These are phyloP conservation scores for Aspergillus glaucus DNA, from an alignment of 2,329 filamentous ascomycete species.

Conservation along the genomic window DNA sequence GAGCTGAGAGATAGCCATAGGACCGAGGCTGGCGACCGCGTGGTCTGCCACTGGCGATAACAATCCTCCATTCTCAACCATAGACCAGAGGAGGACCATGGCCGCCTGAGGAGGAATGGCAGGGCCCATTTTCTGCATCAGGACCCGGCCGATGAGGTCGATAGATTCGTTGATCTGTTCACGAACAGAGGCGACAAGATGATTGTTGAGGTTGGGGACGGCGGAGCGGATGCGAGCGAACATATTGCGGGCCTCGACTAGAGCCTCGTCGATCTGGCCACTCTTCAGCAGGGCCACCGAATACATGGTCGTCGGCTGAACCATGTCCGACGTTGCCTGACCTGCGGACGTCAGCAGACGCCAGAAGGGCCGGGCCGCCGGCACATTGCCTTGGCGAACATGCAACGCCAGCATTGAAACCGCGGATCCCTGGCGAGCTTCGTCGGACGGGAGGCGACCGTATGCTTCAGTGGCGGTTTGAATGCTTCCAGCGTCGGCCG, in stretches of 20 bases:
- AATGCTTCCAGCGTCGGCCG: conserved; percentile 72
- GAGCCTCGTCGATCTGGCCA: conserved; percentile 73
- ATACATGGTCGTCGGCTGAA: conserved; percentile 88
- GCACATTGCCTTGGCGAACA: conserved; percentile 72
- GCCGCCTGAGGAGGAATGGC: conserved; percentile 49
- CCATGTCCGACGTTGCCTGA: conserved; percentile 58
- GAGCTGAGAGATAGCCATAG: conserved; percentile 54
- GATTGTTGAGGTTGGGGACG: conserved; percentile 42
- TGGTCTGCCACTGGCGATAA: conserved; percentile 56
- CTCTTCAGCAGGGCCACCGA: conserved; percentile 79
- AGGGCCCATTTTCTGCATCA: conserved; percentile 45
- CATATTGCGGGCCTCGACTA: conserved; percentile 76
- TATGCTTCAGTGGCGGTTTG: conserved; percentile 63
- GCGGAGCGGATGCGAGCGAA: conserved; percentile 72
- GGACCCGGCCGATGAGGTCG: conserved; percentile 59
- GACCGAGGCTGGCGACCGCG: conserved; percentile 54
- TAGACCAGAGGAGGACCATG: conserved; percentile 56
- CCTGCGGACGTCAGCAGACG: conserved; percentile 57
- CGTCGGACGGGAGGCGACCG: conserved; percentile 49
- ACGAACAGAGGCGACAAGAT: conserved; percentile 49
- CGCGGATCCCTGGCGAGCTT: conserved; percentile 52
- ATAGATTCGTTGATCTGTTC: conserved; percentile 85
- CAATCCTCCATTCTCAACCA: conserved; percentile 60
- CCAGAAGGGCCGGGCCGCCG: conserved; percentile 75
- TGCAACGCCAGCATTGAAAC: conserved; percentile 83